Conservation (phyloP, 208 protist genomes). For the Leishmania lainsoni region DNA sequence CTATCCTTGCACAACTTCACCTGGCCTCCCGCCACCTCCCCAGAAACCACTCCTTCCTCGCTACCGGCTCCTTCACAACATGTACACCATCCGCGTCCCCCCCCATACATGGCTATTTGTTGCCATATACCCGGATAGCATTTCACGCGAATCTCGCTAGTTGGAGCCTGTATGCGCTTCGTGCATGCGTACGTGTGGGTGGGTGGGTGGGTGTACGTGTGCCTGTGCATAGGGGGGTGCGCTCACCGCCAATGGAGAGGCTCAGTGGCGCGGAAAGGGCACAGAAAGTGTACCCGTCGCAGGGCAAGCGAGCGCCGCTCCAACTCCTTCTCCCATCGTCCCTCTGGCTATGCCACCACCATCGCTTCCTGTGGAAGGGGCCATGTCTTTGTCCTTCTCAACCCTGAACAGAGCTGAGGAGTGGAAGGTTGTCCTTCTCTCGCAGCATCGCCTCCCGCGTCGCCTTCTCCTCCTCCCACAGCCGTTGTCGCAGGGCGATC, state of each 20-base stretch:
- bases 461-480: slow-evolving; percentile 19
- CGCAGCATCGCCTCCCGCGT: slow-evolving; percentile 6
- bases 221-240: neutral
- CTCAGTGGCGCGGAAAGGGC: neutral
- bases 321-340: neutral
- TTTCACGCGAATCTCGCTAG: neutral
- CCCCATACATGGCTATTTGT: neutral
- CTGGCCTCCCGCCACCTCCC: neutral
- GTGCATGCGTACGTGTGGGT: neutral
- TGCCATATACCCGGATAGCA: neutral
- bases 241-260: neutral
- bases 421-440: neutral
- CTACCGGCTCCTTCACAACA: neutral
- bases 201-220: neutral
- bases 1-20: neutral
- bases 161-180: neutral
- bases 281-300: neutral
- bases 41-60: neutral
- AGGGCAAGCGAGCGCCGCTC: slow-evolving; percentile 6
- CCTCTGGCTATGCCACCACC: neutral
- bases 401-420: neutral
- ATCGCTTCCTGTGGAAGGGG: neutral
- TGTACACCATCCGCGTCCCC: neutral
- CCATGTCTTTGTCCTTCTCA: neutral
- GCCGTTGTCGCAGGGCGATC: slow-evolving; percentile 17